Evolutionary conservation across 805 yeast species (phyloP), one percentile per base, ranked within the genome.

Genomic region (Suhomyces sp.): DNA sequence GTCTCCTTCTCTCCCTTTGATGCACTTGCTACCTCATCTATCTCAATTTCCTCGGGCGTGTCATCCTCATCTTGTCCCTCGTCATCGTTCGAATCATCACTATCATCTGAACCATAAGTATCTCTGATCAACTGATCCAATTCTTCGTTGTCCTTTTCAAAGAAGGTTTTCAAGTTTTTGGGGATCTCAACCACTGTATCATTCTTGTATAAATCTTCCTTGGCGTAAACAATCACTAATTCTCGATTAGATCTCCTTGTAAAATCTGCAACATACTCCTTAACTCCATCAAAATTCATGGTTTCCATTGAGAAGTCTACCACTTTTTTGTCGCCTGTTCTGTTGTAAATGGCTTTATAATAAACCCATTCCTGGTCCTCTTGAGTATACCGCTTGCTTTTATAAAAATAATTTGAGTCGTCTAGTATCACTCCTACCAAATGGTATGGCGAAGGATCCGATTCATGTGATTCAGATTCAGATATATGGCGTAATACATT

Each of bases 401-500:
- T 47, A 43, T 56, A 59, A 30, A 49, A 58, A 42, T 56, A 67
- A 25, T 54, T 54, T 6, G 43, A 25, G 22, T 58, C 68, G 4
- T 56, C 50, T n/a, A 62, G 26, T 12, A 65, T 49, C 13, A 64
- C 56, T 1, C 68, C 65, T 0, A 55, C 39, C 10, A 65, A 50
- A 2, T 34, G 25, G 40, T 63, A 66, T 16, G 47, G 43, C 6
- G 43, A 37, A 15, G 56, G 52, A 8, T 13, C 24, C 1, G 19
- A 13, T 7, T 2, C 2, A 9, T 23, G 31, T 9, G 5, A 22
- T 6, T 25, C n/a, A 2, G 22, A 31, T 30, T 25, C 1, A 39
- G 36, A 28, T 28, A 39, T 53, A n/a, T 40, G 29, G 6, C 30
- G 31, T 22, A 52, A 36, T 15, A 56, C 35, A 19, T 48, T 50